These are phyloP conservation scores for Suhomyces ambrosiae DNA, from an alignment of 1,139 yeast genomes.

Conservation along the genomic window DNA sequence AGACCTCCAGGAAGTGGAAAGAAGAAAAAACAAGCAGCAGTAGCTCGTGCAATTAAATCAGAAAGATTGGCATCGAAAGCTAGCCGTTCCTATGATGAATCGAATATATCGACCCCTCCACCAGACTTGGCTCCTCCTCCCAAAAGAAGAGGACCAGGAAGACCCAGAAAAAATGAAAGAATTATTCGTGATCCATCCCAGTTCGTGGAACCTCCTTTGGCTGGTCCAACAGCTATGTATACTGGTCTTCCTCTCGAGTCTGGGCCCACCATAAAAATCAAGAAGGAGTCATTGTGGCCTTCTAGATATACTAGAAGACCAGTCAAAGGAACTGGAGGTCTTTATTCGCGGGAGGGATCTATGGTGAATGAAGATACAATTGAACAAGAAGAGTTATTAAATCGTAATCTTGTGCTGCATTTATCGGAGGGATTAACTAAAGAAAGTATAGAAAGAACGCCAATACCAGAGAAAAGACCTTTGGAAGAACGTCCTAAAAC, in stretches of 20 bases:
- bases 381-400: conserved; percentile 11
- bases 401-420: conserved; percentile 7
- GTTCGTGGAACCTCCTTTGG: conserved; percentile 61
- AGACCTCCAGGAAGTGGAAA: conserved; percentile 13
- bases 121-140: conserved; percentile 7
- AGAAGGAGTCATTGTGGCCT: conserved; percentile 55
- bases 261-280: conserved; percentile 57
- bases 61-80: conserved; percentile 6
- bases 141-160: conserved; percentile 21
- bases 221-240: conserved; percentile 52
- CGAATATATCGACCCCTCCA: conserved; percentile 1
- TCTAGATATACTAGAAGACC: conserved; percentile 20
- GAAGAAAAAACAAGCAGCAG: conserved; percentile 7
- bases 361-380: conserved; percentile 14
- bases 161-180: conserved; percentile 17
- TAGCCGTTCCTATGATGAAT: conserved; percentile 1
- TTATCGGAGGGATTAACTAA: conserved; percentile 13
- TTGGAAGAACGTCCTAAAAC: neutral
- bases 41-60: conserved; percentile 4
- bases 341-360: conserved; percentile 13
- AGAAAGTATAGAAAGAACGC: conserved; percentile 15
- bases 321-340: conserved; percentile 10
- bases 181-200: conserved; percentile 7
- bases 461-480: conserved; percentile 5
- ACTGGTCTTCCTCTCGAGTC: conserved; percentile 72